Evolutionary conservation across 306 rosid species (phyloP), one percentile per base, ranked within the genome.

Genomic region (Quercus variabilis): DNA sequence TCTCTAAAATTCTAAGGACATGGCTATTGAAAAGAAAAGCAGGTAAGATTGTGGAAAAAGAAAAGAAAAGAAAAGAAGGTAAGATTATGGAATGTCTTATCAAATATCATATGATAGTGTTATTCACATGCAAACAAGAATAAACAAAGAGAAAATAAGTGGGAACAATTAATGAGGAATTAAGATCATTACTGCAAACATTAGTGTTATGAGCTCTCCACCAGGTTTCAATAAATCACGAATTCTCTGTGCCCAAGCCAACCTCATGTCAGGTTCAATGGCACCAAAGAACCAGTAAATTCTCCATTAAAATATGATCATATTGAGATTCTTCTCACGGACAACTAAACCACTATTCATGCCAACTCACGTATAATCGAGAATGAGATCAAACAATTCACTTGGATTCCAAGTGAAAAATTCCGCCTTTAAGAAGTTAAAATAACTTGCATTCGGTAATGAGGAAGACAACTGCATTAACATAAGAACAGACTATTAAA

Each of bases 141-240:
- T 23, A 23, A 23, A 23, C 25, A 23, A 23, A 23, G 25, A 23
- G 25, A 23, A 23, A 23, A 23, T 23, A 23, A 23, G 25, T 23
- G 25, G 13, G 6, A 19, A 8, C 14, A 60, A 69, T 23, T 15
- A 74, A 54, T 10, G 26, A 55, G 11, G 46, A 41, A 41, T 6
- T 41, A 41, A 59, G 59, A 18, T 19, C 6, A 67, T 57, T 82
- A 86, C 84, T 0, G 89, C 86, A 74, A 86, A 86, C 78, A 86
- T 86, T 4, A 86, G 82, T 1, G 80, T 86, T 69, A 82, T 76
- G 76, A 86, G 86, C 78, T 86, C 89, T 20, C 89, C 89, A 46
- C 80, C 83, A 28, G 80, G 84, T 76, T 76, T 83, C 69, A 86
- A 76, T 55, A 80, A 33, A 57, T 71, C 78, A 14, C 30, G 43